Evolutionary conservation across 495 filamentous ascomycete species (phyloP).

Genomic region (Thozetella sp.): DNA sequence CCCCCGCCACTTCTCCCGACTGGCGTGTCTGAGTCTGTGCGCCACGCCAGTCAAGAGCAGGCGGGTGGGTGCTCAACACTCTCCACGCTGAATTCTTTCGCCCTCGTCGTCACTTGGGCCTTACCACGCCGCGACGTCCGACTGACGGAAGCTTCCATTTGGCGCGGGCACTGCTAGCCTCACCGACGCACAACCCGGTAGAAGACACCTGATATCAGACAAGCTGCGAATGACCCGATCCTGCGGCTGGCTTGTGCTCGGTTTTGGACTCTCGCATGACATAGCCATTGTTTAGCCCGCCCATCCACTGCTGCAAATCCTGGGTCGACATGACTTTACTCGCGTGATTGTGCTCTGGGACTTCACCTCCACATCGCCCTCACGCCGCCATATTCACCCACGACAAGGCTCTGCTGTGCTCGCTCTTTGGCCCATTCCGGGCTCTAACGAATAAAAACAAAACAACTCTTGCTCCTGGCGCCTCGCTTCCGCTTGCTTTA

Average conservation of each 20-base stretch:
- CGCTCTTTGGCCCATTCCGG: too few species aligned
- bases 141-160: not conserved
- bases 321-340: conserved; percentile 1
- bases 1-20: not conserved
- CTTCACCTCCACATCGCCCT: not conserved
- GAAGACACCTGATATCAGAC: not conserved
- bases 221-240: not conserved
- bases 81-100: conserved; percentile 1
- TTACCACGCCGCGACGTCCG: not conserved
- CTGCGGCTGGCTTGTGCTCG: not conserved
- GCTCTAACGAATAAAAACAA: too few species aligned
- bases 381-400: too few species aligned
- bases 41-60: not conserved
- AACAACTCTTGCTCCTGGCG: too few species aligned
- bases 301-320: not conserved
- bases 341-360: not conserved
- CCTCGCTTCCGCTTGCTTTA: not conserved
- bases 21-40: not conserved
- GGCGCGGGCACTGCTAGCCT: not conserved
- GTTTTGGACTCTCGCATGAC: not conserved
- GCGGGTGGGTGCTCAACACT: not conserved
- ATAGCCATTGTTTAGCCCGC: not conserved
- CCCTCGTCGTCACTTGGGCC: not conserved
- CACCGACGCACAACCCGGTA: not conserved
- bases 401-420: too few species aligned